Conservation (phyloP, 2,329 filamentous ascomycete genomes). For the Fusarium tanahbumbuense region DNA sequence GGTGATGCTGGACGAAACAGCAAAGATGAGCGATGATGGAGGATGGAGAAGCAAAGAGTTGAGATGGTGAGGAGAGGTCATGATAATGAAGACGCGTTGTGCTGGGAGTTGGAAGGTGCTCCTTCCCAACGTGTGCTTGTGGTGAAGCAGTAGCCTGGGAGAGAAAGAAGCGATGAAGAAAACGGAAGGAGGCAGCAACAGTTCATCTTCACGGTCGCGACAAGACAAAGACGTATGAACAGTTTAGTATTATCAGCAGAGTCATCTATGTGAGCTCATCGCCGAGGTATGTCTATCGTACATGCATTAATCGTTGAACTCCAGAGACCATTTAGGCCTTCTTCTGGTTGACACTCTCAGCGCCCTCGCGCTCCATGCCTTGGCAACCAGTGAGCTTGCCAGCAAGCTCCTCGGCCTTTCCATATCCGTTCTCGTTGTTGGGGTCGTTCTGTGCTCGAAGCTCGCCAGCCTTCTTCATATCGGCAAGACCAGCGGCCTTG, state of each 20-base stretch:
- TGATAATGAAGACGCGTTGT: background rate
- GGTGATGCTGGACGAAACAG: conserved; percentile 13
- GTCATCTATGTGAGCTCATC: background rate
- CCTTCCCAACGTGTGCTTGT: background rate
- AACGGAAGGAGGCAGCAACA: background rate
- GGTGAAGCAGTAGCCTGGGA: background rate
- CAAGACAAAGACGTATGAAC: accelerated
- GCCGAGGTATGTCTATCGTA: conserved; percentile 25
- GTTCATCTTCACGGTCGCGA: too few relatives aligned
- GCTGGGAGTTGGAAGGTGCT: background rate
- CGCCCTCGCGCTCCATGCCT: conserved; percentile 75
- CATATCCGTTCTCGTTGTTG: conserved; percentile 66
- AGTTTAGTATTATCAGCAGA: conserved; percentile 1
- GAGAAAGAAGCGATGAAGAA: background rate
- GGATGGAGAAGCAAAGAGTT: background rate
- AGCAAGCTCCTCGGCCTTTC: conserved; percentile 72
- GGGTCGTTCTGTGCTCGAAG: conserved; percentile 62
- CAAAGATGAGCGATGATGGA: conserved; percentile 19
- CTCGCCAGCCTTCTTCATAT: conserved; percentile 71
- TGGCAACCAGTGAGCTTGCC: conserved; percentile 74
- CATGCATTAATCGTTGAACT: background rate
- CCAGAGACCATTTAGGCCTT: conserved; percentile 29
- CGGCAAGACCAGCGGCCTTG: conserved; percentile 69
- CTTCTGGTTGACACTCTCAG: conserved; percentile 58
- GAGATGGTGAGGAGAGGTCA: background rate